These are phyloP conservation scores for Rhazya stricta DNA, from an alignment of 257 asterid genomes.

Conservation along the genomic window DNA sequence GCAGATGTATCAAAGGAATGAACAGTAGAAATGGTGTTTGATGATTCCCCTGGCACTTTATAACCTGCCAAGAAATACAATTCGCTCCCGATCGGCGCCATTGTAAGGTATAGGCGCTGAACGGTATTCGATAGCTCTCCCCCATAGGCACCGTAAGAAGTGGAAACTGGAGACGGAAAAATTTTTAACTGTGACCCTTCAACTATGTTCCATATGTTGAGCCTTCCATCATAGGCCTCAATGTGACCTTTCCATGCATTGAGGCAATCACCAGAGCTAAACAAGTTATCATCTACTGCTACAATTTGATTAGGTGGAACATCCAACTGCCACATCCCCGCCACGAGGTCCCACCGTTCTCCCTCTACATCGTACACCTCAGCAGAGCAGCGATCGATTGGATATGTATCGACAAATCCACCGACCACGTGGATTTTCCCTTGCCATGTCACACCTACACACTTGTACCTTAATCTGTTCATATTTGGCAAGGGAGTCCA, in stretches of 20 bases:
- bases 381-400: conserved; percentile 37
- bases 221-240: conserved; percentile 36
- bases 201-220: conserved; percentile 37
- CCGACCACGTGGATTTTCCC: conserved; percentile 46
- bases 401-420: conserved; percentile 37
- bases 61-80: conserved; percentile 39
- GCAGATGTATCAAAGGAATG: conserved; percentile 37
- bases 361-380: conserved; percentile 35
- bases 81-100: conserved; percentile 33
- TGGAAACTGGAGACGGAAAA: conserved; percentile 15
- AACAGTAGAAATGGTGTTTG: conserved; percentile 23
- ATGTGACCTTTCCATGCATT: conserved; percentile 52
- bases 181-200: conserved; percentile 35
- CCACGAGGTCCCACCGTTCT: conserved; percentile 33
- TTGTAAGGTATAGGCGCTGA: conserved; percentile 31
- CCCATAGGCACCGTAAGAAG: background rate
- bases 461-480: conserved; percentile 42
- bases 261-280: conserved; percentile 49
- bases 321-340: conserved; percentile 50
- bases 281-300: conserved; percentile 28
- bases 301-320: conserved; percentile 56
- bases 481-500: conserved; percentile 38
- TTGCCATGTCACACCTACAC: conserved; percentile 48
- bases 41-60: conserved; percentile 16
- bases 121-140: conserved; percentile 9